Conservation (phyloP, 345 rosid genomes). For the Geranium brycei region DNA sequence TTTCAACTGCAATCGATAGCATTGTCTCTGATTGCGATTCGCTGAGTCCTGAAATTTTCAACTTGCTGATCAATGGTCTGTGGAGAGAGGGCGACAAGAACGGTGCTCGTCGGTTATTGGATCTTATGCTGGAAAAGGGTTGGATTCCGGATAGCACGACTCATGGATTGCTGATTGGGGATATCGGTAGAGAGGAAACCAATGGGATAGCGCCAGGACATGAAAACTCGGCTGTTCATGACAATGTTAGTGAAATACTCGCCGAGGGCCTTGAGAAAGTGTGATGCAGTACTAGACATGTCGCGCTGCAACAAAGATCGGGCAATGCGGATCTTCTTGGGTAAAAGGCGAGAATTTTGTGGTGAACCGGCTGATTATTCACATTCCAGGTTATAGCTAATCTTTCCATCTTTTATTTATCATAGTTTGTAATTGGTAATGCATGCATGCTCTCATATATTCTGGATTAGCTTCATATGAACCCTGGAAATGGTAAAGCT, state of each 20-base stretch:
- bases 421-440: too few relatives aligned
- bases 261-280: conserved; percentile 13
- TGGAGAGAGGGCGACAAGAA: conserved; percentile 34
- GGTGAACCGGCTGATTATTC: too few relatives aligned
- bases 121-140: conserved; percentile 41
- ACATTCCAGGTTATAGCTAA: too few relatives aligned
- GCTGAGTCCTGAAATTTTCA: conserved; percentile 22
- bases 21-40: conserved; percentile 15
- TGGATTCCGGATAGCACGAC: conserved; percentile 37
- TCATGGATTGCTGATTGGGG: conserved; percentile 35
- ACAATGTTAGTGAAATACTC: conserved; percentile 29
- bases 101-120: conserved; percentile 26
- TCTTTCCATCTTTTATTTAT: too few relatives aligned
- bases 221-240: conserved; percentile 15
- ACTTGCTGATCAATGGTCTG: conserved; percentile 22
- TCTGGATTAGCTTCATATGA: too few relatives aligned
- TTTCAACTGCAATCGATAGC: conserved; percentile 16
- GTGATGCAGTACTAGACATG: too few relatives aligned
- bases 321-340: too few relatives aligned
- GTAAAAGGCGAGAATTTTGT: too few relatives aligned
- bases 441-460: too few relatives aligned
- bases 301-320: too few relatives aligned
- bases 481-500: too few relatives aligned
- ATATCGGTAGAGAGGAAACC: conserved; percentile 11
- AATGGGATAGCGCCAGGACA: neutral